phyloP scores from a whole-genome alignment of 139 green algal species.

The Haematococcus sp. region DNA sequence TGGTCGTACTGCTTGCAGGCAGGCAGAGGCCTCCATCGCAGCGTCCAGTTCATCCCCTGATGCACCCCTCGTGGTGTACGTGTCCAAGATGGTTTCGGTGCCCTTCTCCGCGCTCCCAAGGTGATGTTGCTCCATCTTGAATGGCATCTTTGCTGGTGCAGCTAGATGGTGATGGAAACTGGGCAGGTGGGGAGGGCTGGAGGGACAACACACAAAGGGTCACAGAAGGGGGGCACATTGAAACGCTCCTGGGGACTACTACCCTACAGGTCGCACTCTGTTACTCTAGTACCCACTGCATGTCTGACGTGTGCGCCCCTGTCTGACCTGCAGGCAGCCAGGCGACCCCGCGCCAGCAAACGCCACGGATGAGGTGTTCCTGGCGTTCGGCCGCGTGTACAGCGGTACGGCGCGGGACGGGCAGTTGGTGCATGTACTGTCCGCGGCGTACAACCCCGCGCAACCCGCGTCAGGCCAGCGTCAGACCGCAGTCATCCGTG shows the following conservation, averaged over 20 bases:
- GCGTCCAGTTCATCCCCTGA: conserved; percentile 5
- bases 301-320: background rate
- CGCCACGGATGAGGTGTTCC: conserved; percentile 64
- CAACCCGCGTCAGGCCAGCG: conserved; percentile 35
- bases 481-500: conserved; percentile 40
- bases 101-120: conserved; percentile 38
- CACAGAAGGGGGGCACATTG: no score
- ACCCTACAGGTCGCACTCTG: no score
- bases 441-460: conserved; percentile 68
- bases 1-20: no score
- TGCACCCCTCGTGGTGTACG: conserved; percentile 77
- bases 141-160: no score
- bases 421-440: conserved; percentile 73
- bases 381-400: conserved; percentile 92
- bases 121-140: no score
- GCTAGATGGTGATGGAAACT: no score
- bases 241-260: no score
- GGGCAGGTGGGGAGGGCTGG: no score
- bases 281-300: no score
- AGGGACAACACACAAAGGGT: no score
- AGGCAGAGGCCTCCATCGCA: background rate
- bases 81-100: conserved; percentile 94
- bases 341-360: conserved; percentile 25
- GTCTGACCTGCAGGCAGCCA: conserved; percentile 21
- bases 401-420: conserved; percentile 65